Evolutionary conservation across 225 moss, liverwort and hornwort species (phyloP), one percentile per base, ranked within the genome.

Genomic region (Anthoceros angustus): DNA sequence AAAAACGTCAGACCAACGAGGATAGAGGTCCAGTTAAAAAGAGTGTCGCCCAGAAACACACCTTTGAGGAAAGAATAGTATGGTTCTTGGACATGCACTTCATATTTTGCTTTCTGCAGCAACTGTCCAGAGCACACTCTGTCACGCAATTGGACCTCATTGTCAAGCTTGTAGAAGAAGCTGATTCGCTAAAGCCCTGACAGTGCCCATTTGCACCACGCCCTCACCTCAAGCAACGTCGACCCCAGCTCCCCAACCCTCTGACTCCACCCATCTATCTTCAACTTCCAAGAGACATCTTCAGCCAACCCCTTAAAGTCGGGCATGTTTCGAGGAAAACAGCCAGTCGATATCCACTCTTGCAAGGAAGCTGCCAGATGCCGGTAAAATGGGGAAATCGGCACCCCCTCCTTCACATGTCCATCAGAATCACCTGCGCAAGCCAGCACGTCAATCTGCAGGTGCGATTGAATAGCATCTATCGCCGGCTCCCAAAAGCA

Each of bases 1-100:
- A 20, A 15, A 55, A 18, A 15, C 18, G n/a, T 55, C 12, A 20
- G 55, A 55, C 23, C 5, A 7, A 20, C 7, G n/a, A 5, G 8
- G 55, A 5, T 55, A 20, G 7, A 4, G 23, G 1, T 55, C 8
- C 55, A 7, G 14, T 23, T 7, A 5, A 46, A 11, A 16, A 2
- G 16, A 8, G 23, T 55, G 16, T 55, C 14, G n/a, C 55, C 12
- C 55, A 55, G n/a, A 55, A 8, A 15, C 55, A 55, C 6, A 55
- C 55, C 55, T 55, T 55, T 55, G 6, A 55, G 16, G 14, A 55
- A 23, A 7, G 55, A 55, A 23, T 55, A 55, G 14, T 55, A 55
- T 20, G 55, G 55, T 23, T 55, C 55, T 55, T 55, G 55, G n/a
- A 55, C 55, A 55, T 55, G 8, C 55, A 55, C n/a, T 23, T 55